Evolutionary conservation across 75 land plant species (phyloP).

Genomic region (Selaginella tamariscina): DNA sequence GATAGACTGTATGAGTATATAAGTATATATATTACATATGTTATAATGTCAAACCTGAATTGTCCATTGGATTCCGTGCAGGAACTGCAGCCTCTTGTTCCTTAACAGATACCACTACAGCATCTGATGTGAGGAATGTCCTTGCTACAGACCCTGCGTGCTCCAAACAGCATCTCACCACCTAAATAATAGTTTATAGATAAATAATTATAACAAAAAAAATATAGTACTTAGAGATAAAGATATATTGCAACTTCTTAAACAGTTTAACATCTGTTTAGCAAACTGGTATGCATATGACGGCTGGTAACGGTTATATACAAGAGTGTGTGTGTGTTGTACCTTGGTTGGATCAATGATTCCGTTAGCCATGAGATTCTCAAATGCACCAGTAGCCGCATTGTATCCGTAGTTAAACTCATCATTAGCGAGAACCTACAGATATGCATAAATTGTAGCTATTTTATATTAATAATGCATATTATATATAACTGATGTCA

Average conservation of each 20-base stretch:
- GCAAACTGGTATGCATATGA: not conserved
- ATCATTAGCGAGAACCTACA: constrained; percentile 50
- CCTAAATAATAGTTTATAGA: too few relatives aligned
- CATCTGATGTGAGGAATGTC: not conserved
- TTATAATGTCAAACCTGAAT: not conserved
- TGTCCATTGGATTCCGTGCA: not conserved
- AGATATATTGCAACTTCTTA: too few relatives aligned
- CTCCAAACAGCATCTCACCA: not conserved
- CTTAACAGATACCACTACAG: not conserved
- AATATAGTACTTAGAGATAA: too few relatives aligned
- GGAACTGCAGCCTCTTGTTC: not conserved
- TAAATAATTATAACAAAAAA: too few relatives aligned
- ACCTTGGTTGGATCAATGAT: constrained; percentile 91
- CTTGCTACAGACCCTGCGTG: not conserved
- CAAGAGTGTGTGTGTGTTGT: not conserved
- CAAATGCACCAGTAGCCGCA: constrained; percentile 67
- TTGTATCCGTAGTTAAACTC: constrained; percentile 64
- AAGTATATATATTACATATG: too few relatives aligned
- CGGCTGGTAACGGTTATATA: not conserved
- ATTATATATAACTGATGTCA: too few relatives aligned
- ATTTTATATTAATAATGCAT: too few relatives aligned
- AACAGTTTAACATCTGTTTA: too few relatives aligned
- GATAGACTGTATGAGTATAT: too few relatives aligned
- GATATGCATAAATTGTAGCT: not conserved
- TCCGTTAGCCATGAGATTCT: constrained; percentile 74